A percentile compares a stretch with the other conserved stretches of the same genome.
Evolutionary conservation across 352 stramenopile genomes (phyloP).

Genomic region (Pythium rhizo-oryzae): DNA sequence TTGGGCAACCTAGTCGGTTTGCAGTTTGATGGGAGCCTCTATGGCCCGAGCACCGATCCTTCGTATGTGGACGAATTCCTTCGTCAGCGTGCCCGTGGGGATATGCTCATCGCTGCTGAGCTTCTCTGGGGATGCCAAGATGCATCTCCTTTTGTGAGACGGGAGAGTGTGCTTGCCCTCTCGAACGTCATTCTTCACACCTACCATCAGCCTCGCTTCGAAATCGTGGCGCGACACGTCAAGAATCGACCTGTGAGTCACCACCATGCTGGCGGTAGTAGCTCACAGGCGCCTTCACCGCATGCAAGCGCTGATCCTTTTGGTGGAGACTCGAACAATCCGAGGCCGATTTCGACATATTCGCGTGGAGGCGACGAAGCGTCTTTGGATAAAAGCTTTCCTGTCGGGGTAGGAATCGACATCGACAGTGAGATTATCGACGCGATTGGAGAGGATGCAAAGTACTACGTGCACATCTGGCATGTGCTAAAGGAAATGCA

Average conservation of each 20-base stretch:
- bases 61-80: constrained; percentile 63
- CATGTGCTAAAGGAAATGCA: constrained; percentile 62
- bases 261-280: background rate
- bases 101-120: constrained; percentile 74
- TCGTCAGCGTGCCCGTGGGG: constrained; percentile 54
- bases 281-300: background rate
- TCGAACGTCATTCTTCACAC: constrained; percentile 88
- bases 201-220: constrained; percentile 84
- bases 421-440: constrained; percentile 30
- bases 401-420: constrained; percentile 25
- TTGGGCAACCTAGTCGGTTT: constrained; percentile 92
- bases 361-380: constrained; percentile 7
- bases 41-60: constrained; percentile 37
- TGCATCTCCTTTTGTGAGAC: constrained; percentile 81
- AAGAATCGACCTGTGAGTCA: constrained; percentile 52
- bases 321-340: background rate
- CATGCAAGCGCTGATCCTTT: background rate
- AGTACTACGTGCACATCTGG: constrained; percentile 77
- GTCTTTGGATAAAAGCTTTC: constrained; percentile 19
- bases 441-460: constrained; percentile 35
- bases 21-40: constrained; percentile 59
- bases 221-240: constrained; percentile 80
- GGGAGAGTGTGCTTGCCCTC: constrained; percentile 83
- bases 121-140: constrained; percentile 72
- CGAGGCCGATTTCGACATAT: background rate